Evolutionary conservation across 352 stramenopile species (phyloP), one percentile per base, ranked within the genome.

Genomic region (Phytophthora pini): DNA sequence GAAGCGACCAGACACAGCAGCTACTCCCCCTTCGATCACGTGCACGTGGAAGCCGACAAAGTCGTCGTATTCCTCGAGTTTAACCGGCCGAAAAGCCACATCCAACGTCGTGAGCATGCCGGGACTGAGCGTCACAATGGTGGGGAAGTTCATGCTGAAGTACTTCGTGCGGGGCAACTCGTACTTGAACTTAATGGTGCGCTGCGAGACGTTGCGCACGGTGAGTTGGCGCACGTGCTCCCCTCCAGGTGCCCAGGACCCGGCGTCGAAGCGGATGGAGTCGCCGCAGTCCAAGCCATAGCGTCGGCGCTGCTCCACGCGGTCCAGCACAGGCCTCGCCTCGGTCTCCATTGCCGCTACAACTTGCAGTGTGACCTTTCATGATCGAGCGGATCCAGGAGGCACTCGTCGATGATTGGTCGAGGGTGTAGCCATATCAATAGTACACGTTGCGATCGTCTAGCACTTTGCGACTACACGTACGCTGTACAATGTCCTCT

Each of bases 131-230:
- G 80, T 94, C 31, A 94, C 90, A 17, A 94, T 64, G 22, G 92
- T 88, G 17, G 95, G 94, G 72, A 98, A 98, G 49, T 93, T 86
- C 87, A 98, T 95, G 53, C 87, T 97, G 55, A 98, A 98, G 71
- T 96, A 98, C 65, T 97, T 95, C 54, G 93, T 97, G 51, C 72
- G 85, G 17, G 93, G 94, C 22, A 98, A 80, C 60, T 94, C 84
- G 72, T 98, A 98, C 71, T 97, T 98, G 70, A 98, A 96, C 71
- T 96, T 95, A 61, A 94, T 85, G 10, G 77, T 96, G 65, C 82
- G 80, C 20, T 77, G 70, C 4, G 84, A 92, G 32, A 98, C 85
- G 63, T 98, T 98, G 72, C 97, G 95, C 51, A 98, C 89, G 11
- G 67, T 77, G 58, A 98, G 88, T 32, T 92, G 89, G 67, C 93